Base-by-base conservation (phyloP, 306 rosid genomes). In the Pyrus betulifolia region DNA sequence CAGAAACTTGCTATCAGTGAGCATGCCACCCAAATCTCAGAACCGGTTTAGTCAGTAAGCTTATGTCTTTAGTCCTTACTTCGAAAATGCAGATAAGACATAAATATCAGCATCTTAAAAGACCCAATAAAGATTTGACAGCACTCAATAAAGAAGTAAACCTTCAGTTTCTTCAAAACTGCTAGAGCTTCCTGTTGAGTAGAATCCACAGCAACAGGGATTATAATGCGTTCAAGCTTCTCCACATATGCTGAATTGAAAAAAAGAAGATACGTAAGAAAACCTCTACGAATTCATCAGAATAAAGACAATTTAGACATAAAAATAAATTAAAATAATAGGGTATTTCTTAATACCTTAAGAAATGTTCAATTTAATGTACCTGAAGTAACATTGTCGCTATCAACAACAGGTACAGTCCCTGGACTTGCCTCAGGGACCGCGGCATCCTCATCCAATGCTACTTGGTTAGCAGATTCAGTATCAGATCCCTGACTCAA, bases 121-220 rank as follows among this genome's bases (percentile, higher is more conserved):
- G 15, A 45, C 44, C 21, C 55, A 78, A 60, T 19, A 31, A 40
- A 15, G 57, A 21, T 17, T 22, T 18, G 22, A 71, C 0, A 42
- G 44, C n/a, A 67, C 19, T 30, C 21, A 75, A 52, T 19, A 76
- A 11, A 71, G 71, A 84, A 79, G 71, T 89, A 78, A 72, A 94
- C 98, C 98, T 94, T 87, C 83, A 94, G 78, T 77, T 86, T 78
- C 81, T 81, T 94, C 81, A 94, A 71, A 84, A 86, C 76, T 46
- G 87, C 85, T 77, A 92, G 67, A 61, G 98, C 97, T 85, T 90
- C 91, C 80, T 82, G 87, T 80, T 94, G 98, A 45, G 95, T 85
- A 80, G 91, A 84, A 86, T 94, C 98, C 74, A 87, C 87, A 27
- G 88, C 88, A 75, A 82, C 83, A 2, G 93, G 86, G 58, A 88